Base-by-base conservation (phyloP, 139 green algal genomes). In the Coelastrella sp. region DNA sequence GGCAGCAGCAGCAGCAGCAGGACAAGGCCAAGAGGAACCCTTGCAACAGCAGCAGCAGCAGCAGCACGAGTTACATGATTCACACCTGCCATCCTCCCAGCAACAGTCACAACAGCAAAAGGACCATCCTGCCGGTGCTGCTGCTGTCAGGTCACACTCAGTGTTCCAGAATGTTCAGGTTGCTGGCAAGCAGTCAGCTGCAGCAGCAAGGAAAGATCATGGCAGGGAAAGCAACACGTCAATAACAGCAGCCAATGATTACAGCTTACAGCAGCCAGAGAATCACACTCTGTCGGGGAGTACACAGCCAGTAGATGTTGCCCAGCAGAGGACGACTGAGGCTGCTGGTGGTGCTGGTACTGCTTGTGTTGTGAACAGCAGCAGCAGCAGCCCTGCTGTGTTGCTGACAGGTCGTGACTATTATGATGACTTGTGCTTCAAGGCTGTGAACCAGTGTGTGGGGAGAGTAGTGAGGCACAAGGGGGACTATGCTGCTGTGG, bases 391-490 rank as follows among this genome's bases (percentile, higher is more conserved):
- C 37, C 72, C 30, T 45, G 27, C 4, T 23, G 41, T 15, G 34
- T 25, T 79, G 30, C 23, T 87, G 27, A 81, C 81, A 3, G 91
- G 95, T 0, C 89, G 90, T 25, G 86, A 96, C 73, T 97, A 98
- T 60, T 99, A 99, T 81, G 90, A 96, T 51, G 94, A 96, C 67
- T 84, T 97, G 66, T 95, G 92, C 87, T 91, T 94, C 78, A 92
- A 94, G 63, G 95, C 94, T 0, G 96, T 99, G 17, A 99, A 99
- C 88, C 97, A 99, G 92, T 96, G 92, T 78, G 92, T 99, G 1
- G 97, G 97, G 32, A 88, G 96, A 0, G 96, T 95, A 57, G 97
- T 97, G 41, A 88, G 94, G 6, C 94, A 98, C 81, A 41, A 41
- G 59, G 74, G 53, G 37, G 97, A 99, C 86, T 98, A 98, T 81